Evolutionary conservation across 371 early-diverging fungal genomes (phyloP).

Genomic region (Mortierella sp.): DNA sequence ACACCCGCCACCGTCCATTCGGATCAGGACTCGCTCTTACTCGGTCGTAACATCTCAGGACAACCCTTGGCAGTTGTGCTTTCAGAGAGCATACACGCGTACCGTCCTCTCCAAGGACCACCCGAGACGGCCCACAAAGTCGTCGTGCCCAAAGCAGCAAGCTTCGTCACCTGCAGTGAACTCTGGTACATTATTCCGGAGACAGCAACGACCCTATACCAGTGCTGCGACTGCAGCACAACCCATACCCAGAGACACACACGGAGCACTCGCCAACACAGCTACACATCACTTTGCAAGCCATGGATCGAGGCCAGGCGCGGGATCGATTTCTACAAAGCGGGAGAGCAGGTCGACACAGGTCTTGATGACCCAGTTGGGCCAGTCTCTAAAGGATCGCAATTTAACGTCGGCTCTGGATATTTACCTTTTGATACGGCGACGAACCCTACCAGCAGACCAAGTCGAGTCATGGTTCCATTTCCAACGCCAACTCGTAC

Average conservation of each 20-base stretch:
- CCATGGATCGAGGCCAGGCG: background rate
- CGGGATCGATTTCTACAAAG: background rate
- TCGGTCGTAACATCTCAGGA: background rate
- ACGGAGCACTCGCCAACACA: background rate
- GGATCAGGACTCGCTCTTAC: background rate
- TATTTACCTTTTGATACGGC: slow-evolving; percentile 10
- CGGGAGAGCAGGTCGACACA: background rate
- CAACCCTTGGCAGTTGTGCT: slow-evolving; percentile 37
- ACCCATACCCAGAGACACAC: background rate
- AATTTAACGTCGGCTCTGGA: slow-evolving; percentile 18
- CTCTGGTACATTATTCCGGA: background rate
- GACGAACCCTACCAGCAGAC: slow-evolving; percentile 5
- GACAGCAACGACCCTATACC: slow-evolving; percentile 18
- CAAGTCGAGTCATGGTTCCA: slow-evolving; percentile 12
- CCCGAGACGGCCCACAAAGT: background rate
- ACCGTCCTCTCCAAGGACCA: slow-evolving; percentile 20
- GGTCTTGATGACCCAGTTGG: slow-evolving; percentile 11
- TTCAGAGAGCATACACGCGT: slow-evolving; percentile 36
- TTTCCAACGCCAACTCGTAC: slow-evolving; percentile 25
- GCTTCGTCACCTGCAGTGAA: background rate
- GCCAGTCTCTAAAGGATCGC: slow-evolving; percentile 8
- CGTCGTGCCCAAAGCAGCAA: background rate
- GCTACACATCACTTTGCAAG: background rate
- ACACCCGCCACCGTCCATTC: background rate
- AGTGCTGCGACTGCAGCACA: slow-evolving; percentile 17